Evolutionary conservation across 2,329 filamentous ascomycete species (phyloP).

Genomic region (Aspergillus calidoustus): DNA sequence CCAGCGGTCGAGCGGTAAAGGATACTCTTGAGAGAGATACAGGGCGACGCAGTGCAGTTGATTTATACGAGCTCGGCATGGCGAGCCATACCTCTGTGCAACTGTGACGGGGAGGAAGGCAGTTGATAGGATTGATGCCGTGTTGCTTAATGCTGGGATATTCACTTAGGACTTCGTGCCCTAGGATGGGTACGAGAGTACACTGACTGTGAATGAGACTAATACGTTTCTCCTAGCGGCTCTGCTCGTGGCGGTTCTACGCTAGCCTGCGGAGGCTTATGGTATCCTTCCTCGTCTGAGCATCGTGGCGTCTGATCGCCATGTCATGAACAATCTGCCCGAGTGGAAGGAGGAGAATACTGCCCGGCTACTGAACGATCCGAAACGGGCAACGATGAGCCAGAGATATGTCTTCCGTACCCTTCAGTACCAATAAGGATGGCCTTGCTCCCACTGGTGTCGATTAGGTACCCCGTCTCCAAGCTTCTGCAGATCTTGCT

Average conservation of each 20-base stretch:
- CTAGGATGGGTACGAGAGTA: constrained; percentile 54
- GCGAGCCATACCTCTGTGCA: background rate
- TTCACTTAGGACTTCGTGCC: constrained; percentile 33
- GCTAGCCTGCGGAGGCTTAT: background rate
- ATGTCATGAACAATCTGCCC: constrained; percentile 41
- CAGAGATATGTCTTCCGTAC: background rate
- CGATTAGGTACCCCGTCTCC: background rate
- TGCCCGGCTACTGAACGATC: constrained; percentile 44
- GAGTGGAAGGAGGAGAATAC: constrained; percentile 43
- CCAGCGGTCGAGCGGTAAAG: background rate
- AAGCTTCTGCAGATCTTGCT: background rate
- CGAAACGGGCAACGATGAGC: constrained; percentile 30
- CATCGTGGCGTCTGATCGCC: constrained; percentile 51
- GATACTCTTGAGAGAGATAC: background rate
- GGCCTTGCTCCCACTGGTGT: too few relatives aligned
- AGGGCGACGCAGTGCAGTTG: background rate
- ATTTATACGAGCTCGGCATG: background rate
- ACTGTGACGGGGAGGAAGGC: background rate
- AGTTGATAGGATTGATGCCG: background rate
- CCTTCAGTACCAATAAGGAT: too few relatives aligned
- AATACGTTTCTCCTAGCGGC: constrained; percentile 56
- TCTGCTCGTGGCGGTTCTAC: constrained; percentile 57
- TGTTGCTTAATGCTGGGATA: background rate
- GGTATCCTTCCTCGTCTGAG: constrained; percentile 36
- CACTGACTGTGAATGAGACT: constrained; percentile 59